Base-by-base conservation (phyloP, 192 early-diverging fungal genomes). In the Coemansia sp. region DNA sequence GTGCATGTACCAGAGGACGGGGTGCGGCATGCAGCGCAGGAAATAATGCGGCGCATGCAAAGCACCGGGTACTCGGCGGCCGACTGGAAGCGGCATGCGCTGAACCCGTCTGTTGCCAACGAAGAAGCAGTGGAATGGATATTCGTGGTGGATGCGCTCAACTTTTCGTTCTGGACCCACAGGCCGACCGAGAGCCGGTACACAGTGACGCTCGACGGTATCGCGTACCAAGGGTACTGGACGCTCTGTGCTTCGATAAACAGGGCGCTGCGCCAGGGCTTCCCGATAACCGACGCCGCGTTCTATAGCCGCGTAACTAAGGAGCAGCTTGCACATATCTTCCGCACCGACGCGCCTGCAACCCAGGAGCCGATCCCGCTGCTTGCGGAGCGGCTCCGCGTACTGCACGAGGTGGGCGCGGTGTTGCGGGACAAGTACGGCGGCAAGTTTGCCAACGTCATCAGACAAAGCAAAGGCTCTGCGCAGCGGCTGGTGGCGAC, bases 81-180 rank as follows among this genome's bases (percentile, higher is more conserved):
- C n/a, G 80, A 73, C 5, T 89, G 89, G 89, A 89, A 87, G 34
- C 62, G 71, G 53, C 87, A 91, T 71, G 64, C 83, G 34, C 67
- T 92, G 60, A 87, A 88, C 62, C 92, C 92, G 6, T 85, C 87
- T 39, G 64, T 73, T 14, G 87, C 87, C 38, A 76, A 92, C 66
- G 45, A 52, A 18, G 59, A 45, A 1, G 87, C 90, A 20, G 73
- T 90, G 21, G 85, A 93, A 55, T 92, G 89, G 90, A 94, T 95
- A 26, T 95, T 95, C 53, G 62, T 95, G 7, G 86, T 93, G 1
- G 93, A 95, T 71, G 69, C 89, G 16, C 83, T 93, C 23, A 95
- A 95, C 73, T 95, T 94, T 73, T 94, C 92, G 24, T 95, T 95
- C 70, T 95, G 92, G 92, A 78, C 86, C 10, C 79, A 88, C 63